Conservation (phyloP, 1,284 basidiomycete species). For the Puccinia polysora region DNA sequence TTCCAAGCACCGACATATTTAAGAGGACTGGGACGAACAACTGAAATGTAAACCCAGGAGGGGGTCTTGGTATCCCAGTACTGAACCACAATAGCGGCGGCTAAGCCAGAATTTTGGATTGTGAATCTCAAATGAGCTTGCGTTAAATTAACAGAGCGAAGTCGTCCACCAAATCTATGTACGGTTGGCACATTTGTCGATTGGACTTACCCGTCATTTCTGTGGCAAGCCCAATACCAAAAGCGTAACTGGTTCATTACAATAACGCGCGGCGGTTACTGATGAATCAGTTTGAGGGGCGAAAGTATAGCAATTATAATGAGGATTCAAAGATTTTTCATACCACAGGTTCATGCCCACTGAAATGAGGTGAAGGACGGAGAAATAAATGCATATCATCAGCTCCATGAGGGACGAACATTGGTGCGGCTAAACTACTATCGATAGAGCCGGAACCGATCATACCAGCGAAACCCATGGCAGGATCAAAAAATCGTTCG, state of each 20-base stretch:
- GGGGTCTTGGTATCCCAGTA: conserved; percentile 46
- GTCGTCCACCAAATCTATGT: not conserved
- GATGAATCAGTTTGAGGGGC: too few relatives aligned
- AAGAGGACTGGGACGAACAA: not conserved
- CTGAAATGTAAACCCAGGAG: conserved; percentile 4
- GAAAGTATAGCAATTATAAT: not conserved
- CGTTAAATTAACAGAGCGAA: not conserved
- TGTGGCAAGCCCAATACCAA: not conserved
- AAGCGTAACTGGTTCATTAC: not conserved
- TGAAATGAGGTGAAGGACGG: not conserved
- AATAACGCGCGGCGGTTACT: too few relatives aligned
- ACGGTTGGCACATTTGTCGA: too few relatives aligned
- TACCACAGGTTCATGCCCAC: conserved; percentile 30
- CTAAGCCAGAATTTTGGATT: conserved; percentile 23
- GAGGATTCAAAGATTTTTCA: not conserved
- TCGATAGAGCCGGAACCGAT: not conserved
- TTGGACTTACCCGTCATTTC: not conserved
- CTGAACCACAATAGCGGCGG: conserved; percentile 41
- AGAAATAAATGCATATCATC: not conserved
- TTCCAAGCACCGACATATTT: not conserved
- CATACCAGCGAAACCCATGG: conserved; percentile 36
- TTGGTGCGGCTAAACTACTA: not conserved
- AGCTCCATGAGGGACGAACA: not conserved
- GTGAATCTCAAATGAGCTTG: conserved; percentile 58
- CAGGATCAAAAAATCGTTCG: conserved; percentile 27